phyloP scores from a whole-genome alignment of 2,329 filamentous ascomycete species.

The Aschersonia sp. region DNA sequence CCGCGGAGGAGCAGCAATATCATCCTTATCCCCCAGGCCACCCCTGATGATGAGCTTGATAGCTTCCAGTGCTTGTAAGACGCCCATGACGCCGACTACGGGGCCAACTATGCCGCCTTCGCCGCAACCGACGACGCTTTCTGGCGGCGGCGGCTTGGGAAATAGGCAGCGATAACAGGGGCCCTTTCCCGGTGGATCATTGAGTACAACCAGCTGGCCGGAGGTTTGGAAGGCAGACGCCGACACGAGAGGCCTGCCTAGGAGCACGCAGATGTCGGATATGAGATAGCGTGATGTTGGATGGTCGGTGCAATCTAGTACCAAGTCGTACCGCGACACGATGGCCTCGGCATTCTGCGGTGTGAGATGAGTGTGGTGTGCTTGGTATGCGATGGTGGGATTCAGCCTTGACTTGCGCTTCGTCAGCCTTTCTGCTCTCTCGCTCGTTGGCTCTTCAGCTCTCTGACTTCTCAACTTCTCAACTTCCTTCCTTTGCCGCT shows the following conservation, averaged over 20 bases:
- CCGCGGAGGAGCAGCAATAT: slow-evolving; percentile 4
- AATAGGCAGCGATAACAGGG: slow-evolving; percentile 95
- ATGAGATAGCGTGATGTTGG: slow-evolving; percentile 85
- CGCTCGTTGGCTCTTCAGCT: not conserved
- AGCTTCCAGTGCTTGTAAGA: slow-evolving; percentile 79
- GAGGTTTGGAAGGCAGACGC: slow-evolving; percentile 82
- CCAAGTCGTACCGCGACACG: slow-evolving; percentile 60
- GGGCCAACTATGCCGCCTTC: slow-evolving; percentile 89
- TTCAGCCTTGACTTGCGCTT: slow-evolving; percentile 44
- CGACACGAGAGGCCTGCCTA: slow-evolving; percentile 68
- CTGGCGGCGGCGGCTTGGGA: slow-evolving; percentile 70
- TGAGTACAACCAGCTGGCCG: slow-evolving; percentile 80
- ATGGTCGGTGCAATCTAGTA: slow-evolving; percentile 92
- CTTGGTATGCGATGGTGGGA: slow-evolving; percentile 48
- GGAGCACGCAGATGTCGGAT: slow-evolving; percentile 74
- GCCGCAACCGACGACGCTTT: slow-evolving; percentile 72
- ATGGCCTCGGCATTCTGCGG: slow-evolving; percentile 53
- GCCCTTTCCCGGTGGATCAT: slow-evolving; percentile 60
- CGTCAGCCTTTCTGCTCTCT: slow-evolving; percentile 1
- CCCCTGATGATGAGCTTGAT: slow-evolving; percentile 60
- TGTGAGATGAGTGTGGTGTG: slow-evolving; percentile 50
- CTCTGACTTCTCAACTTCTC: not conserved
- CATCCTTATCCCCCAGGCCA: not conserved
- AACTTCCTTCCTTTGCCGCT: not conserved
- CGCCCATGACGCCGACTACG: slow-evolving; percentile 85